Evolutionary conservation across 352 stramenopile genomes (phyloP), one percentile per base, ranked within the genome.

Genomic region (Blastocystis sp.): DNA sequence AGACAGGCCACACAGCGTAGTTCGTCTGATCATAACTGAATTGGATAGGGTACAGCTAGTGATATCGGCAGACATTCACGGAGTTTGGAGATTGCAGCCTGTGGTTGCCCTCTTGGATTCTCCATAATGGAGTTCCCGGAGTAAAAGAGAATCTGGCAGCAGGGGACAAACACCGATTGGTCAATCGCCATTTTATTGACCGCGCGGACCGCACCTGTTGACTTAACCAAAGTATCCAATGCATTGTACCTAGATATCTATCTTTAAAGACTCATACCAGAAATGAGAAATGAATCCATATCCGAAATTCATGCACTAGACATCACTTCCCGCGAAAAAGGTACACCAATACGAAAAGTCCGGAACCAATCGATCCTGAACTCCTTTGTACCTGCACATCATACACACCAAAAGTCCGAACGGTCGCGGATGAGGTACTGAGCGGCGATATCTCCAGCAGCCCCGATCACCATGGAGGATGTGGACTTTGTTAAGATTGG

Each of bases 241-340:
- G 50, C 47, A 47, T 85, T 85, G 50, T 85, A 85, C 66, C 66
- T 78, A 78, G 30, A 18, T 56, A 43, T 56, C 5, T 59, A 34
- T 24, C 6, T 11, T 53, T 0, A 18, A 56, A 53, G 4, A n/a
- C 8, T 18, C 39, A 39, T 56, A 78, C 73, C 73, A 85, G 39
- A 66, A 85, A 37, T 85, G 73, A 24, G 73, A 85, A 4, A 85
- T 68, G 39, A 85, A 85, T 6, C 73, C 73, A 20, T 85, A 85
- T 50, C 73, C 73, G 55, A 66, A 85, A 39, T 85, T 85, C 73
- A 85, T 85, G 26, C 73, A 85, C 73, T 85, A 85, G 53, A 43
- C 3, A n/a, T 30, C 45, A 13, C 47, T 13, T 39, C 13, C 53
- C 65, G 5, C 56, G 13, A 34, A 43, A 0, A 39, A 26, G 30